Percentiles rank a stretch among this genome's conserved stretches.
phyloP scores from a whole-genome alignment of 768 basidiomycete species.

The Tylopilus felleus region DNA sequence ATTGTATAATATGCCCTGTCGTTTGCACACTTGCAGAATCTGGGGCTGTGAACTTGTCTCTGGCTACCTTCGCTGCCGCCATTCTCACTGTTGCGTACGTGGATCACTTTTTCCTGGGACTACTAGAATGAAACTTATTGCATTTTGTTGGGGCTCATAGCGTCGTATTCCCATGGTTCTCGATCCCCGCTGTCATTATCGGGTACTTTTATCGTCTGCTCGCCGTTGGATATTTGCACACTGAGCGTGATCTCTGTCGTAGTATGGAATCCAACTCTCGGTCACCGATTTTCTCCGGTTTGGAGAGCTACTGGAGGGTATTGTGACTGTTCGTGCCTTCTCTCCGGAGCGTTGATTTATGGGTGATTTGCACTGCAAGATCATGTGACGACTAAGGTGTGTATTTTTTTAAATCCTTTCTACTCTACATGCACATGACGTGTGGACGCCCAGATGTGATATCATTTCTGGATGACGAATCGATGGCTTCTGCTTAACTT shows the following conservation, averaged over 20 bases:
- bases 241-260: conserved; percentile 81
- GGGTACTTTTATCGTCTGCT: conserved; percentile 70
- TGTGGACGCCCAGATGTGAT: conserved; percentile 57
- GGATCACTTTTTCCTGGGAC: not conserved
- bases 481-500: conserved; percentile 84
- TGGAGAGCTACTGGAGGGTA: conserved; percentile 78
- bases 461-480: conserved; percentile 87
- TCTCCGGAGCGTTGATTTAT: conserved; percentile 78
- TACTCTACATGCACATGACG: not conserved
- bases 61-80: conserved; percentile 75
- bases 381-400: conserved; percentile 74
- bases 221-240: conserved; percentile 70
- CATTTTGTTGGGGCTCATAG: conserved; percentile 34
- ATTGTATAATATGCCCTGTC: conserved; percentile 79
- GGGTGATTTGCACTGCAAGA: conserved; percentile 65
- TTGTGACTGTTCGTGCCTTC: conserved; percentile 92
- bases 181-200: conserved; percentile 72
- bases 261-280: conserved; percentile 88
- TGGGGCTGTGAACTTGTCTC: conserved; percentile 74
- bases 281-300: conserved; percentile 81
- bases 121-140: conserved; percentile 8
- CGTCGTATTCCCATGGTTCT: conserved; percentile 76
- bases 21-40: conserved; percentile 73
- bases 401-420: not conserved
- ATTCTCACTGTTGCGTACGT: conserved; percentile 68